phyloP scores from a whole-genome alignment of 1,139 yeast species.

The Debaryomycetaceae sp. region DNA sequence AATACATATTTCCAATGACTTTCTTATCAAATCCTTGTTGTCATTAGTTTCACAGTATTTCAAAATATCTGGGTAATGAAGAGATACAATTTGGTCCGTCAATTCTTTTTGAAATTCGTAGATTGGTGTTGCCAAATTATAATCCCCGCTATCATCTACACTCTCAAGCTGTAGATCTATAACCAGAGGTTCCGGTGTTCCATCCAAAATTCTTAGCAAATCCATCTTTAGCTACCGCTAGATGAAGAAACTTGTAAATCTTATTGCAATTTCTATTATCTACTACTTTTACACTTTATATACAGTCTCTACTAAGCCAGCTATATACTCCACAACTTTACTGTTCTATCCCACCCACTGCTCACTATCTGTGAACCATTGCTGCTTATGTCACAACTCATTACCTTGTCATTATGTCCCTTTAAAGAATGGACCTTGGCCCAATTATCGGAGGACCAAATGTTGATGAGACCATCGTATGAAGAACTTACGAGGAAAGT shows the following conservation, averaged over 20 bases:
- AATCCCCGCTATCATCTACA: conserved; percentile 58
- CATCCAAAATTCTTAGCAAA: conserved; percentile 69
- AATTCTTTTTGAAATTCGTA: conserved; percentile 84
- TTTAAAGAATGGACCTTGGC: conserved; percentile 47
- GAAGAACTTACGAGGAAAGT: conserved; percentile 58
- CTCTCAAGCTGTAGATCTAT: conserved; percentile 48
- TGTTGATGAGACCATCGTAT: conserved; percentile 63
- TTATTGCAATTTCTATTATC: not conserved
- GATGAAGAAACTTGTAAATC: not conserved
- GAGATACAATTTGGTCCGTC: conserved; percentile 88
- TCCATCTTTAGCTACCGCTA: conserved; percentile 48
- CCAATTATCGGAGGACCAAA: conserved; percentile 81
- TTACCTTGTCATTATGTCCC: conserved; percentile 69
- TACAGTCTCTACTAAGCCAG: not conserved
- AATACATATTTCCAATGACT: conserved; percentile 70
- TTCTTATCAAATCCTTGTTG: conserved; percentile 55
- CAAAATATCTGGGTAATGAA: conserved; percentile 87
- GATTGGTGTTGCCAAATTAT: conserved; percentile 82
- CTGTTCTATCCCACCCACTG: conserved; percentile 82
- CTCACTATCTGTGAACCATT: conserved; percentile 48
- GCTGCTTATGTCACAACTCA: conserved; percentile 60
- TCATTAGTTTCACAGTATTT: conserved; percentile 75
- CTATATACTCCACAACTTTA: conserved; percentile 52
- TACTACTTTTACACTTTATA: not conserved
- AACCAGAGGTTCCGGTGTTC: conserved; percentile 81